Evolutionary conservation across 148 eudicot species (phyloP).

Genomic region (Diospyros kaki): DNA sequence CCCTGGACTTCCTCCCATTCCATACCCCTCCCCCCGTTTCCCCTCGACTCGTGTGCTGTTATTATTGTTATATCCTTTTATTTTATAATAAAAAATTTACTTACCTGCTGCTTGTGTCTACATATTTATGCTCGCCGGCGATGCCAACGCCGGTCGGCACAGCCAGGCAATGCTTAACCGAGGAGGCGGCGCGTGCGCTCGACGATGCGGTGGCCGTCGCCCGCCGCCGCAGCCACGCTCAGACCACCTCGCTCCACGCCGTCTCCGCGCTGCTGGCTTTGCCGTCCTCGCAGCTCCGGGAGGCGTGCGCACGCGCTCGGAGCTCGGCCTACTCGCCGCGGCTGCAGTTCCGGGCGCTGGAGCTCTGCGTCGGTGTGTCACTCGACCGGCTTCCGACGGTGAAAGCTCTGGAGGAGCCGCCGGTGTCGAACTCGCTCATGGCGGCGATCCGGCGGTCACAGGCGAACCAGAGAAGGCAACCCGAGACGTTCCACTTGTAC

Average conservation of each 20-base stretch:
- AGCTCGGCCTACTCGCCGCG: slow-evolving; percentile 58
- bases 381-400: slow-evolving; percentile 64
- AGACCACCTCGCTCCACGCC: slow-evolving; percentile 87
- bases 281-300: slow-evolving; percentile 62
- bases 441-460: slow-evolving; percentile 92
- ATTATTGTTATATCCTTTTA: too few species aligned
- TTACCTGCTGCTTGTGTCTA: neutral
- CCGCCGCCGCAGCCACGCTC: slow-evolving; percentile 74
- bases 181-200: slow-evolving; percentile 59
- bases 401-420: slow-evolving; percentile 49
- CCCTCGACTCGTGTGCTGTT: too few species aligned
- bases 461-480: slow-evolving; percentile 85
- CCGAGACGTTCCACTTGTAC: slow-evolving; percentile 63
- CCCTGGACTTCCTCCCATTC: too few species aligned
- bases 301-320: slow-evolving; percentile 60
- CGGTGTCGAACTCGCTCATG: slow-evolving; percentile 84
- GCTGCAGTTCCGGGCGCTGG: slow-evolving; percentile 73
- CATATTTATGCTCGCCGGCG: slow-evolving; percentile 27
- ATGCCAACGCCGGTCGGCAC: slow-evolving; percentile 93
- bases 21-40: too few species aligned
- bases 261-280: slow-evolving; percentile 67
- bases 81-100: too few species aligned
- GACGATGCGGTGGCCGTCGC: slow-evolving; percentile 90
- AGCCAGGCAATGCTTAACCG: slow-evolving; percentile 85
- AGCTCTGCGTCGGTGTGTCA: slow-evolving; percentile 67